A percentile compares a stretch with the other conserved stretches of the same genome.
These are phyloP conservation scores for Luvunga scandens DNA, from an alignment of 345 rosid genomes.

Conservation along the genomic window DNA sequence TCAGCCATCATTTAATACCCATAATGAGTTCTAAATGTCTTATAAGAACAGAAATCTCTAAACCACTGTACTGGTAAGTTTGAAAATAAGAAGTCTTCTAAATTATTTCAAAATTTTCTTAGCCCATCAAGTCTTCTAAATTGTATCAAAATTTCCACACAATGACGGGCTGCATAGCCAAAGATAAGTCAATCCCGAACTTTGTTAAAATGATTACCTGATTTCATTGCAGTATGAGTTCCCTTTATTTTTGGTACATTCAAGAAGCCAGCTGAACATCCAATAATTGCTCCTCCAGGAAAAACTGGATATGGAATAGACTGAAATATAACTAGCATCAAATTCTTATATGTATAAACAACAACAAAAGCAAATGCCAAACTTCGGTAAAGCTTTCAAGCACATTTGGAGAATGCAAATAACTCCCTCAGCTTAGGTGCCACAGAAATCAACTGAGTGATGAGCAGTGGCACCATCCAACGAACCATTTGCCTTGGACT, in stretches of 20 bases:
- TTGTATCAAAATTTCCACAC: not conserved
- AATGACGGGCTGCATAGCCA: not conserved
- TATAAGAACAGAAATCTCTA: not conserved
- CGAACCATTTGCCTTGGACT: not conserved
- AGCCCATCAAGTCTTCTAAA: not conserved
- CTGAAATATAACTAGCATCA: slow-evolving; percentile 94
- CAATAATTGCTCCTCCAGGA: slow-evolving; percentile 95
- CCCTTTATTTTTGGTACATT: slow-evolving; percentile 99
- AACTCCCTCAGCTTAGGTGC: not conserved
- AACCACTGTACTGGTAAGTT: not conserved
- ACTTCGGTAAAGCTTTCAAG: not conserved
- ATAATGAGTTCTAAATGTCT: not conserved
- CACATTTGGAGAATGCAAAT: not conserved
- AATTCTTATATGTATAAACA: slow-evolving; percentile 40
- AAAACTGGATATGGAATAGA: slow-evolving; percentile 98
- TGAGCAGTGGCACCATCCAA: not conserved
- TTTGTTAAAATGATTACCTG: slow-evolving; percentile 46
- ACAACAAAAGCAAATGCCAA: slow-evolving; percentile 1
- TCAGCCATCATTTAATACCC: no score
- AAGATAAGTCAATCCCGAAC: not conserved
- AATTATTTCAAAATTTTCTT: not conserved
- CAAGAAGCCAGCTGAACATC: slow-evolving; percentile 95
- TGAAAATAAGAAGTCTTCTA: not conserved
- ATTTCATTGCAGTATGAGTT: slow-evolving; percentile 98
- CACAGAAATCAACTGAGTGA: not conserved